Percentiles rank a stretch among this genome's conserved stretches.
phyloP scores from a whole-genome alignment of 164 flowering plant genomes.

The Piper longum region DNA sequence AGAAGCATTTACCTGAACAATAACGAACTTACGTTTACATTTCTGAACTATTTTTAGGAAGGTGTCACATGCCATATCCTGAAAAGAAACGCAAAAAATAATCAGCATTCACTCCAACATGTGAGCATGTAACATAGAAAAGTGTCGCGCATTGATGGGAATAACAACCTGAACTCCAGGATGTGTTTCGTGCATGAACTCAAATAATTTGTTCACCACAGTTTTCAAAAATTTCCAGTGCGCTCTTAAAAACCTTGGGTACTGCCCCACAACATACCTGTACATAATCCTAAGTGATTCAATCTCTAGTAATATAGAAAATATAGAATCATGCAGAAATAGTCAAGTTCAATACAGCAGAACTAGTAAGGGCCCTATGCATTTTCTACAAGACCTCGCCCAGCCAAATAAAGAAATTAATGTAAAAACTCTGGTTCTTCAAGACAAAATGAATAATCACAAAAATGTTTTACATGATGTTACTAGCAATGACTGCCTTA shows the following conservation, averaged over 20 bases:
- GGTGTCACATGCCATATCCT: conserved; percentile 99
- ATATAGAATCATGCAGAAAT: neutral
- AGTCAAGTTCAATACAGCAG: neutral
- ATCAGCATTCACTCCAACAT: neutral
- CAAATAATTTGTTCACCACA: conserved; percentile 95
- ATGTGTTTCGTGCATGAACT: conserved; percentile 99
- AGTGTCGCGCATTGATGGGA: neutral
- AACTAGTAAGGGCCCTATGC: neutral
- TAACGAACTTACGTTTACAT: conserved; percentile 95
- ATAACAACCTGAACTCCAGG: conserved; percentile 91
- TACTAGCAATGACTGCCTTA: conserved; percentile 98
- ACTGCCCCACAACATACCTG: conserved; percentile 99
- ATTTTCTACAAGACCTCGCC: neutral
- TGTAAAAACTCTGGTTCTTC: neutral
- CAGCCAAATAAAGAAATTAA: too few species aligned
- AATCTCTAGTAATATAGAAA: neutral
- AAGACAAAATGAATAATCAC: neutral
- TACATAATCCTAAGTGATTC: conserved; percentile 7
- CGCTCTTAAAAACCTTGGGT: conserved; percentile 88
- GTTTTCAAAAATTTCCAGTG: conserved; percentile 99
- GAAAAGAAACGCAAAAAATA: conserved; percentile 14
- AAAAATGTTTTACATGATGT: conserved; percentile 55
- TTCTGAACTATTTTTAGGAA: conserved; percentile 97
- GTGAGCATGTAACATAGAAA: neutral
- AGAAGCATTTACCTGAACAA: conserved; percentile 49